These are phyloP conservation scores for Tetraselmis striata DNA, from an alignment of 139 green algal genomes.

Conservation along the genomic window DNA sequence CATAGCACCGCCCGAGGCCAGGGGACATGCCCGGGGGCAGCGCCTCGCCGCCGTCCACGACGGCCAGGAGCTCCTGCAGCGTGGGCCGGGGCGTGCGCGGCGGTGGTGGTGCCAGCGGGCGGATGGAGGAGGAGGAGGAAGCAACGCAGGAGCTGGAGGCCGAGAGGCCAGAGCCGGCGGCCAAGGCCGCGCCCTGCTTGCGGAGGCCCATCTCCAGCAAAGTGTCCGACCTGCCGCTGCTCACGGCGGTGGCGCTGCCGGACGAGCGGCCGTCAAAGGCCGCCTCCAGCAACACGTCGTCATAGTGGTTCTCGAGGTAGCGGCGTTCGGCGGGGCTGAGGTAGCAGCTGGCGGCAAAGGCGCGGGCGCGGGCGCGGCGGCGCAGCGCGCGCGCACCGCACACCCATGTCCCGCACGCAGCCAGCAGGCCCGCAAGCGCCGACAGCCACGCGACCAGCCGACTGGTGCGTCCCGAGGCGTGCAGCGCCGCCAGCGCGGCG, in stretches of 20 bases:
- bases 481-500: background rate
- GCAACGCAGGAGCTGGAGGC: background rate
- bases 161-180: background rate
- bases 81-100: no score
- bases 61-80: background rate
- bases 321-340: background rate
- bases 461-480: background rate
- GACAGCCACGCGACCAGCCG: background rate
- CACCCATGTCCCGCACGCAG: background rate
- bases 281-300: background rate
- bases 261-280: background rate
- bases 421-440: background rate
- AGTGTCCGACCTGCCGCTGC: background rate
- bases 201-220: background rate
- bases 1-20: background rate
- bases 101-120: background rate
- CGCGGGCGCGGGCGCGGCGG: no score
- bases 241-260: no score
- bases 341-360: background rate
- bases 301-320: background rate
- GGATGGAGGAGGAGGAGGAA: background rate
- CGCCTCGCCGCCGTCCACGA: background rate
- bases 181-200: background rate
- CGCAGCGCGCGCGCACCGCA: background rate
- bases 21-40: no score